Evolutionary conservation across 371 early-diverging fungal genomes (phyloP), one percentile per base, ranked within the genome.

Genomic region (Mortierella polycephala): DNA sequence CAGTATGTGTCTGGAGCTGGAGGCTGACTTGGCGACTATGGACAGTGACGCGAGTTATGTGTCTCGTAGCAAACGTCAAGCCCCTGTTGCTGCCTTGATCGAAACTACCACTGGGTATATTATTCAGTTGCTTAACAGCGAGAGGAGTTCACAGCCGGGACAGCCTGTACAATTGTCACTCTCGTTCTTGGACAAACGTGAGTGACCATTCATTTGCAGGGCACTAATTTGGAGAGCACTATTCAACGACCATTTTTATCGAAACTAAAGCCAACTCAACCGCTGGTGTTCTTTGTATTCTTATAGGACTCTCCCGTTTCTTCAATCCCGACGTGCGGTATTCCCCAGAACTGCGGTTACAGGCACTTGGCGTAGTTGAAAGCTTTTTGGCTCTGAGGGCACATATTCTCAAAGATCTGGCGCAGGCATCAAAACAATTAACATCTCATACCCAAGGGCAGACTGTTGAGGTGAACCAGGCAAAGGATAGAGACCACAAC

Each of bases 171-270:
- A 50, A 37, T 59, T 42, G n/a, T 21, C 42, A 53, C 55, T 57
- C 10, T 51, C n/a, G 18, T 75, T 14, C 14, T 47, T 75, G 18
- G 75, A 75, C 53, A 52, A 69, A 13, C 18, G 75, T 75, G 65
- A 62, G 75, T 30, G 14, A 0, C 13, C 5, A 40, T 37, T 7
- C 8, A 40, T 53, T 30, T 59, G 47, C 47, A 11, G 11, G 46
- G 30, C 30, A 30, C 30, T 30, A 2, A 30, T 30, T 30, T 30
- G 30, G 30, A 30, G 30, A 30, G 30, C 30, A 4, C 30, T 30
- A 30, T 30, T 30, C 30, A 30, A 30, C 30, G 30, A 30, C 30
- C 30, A 2, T 52, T 40, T 12, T 54, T 54, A 54, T 54, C 37
- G 30, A 39, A 6, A 5, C 41, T 57, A 57, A 37, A 8, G 20